These are phyloP conservation scores for Arxiozyma heterogenica DNA, from an alignment of 1,139 yeast species.

Conservation along the genomic window DNA sequence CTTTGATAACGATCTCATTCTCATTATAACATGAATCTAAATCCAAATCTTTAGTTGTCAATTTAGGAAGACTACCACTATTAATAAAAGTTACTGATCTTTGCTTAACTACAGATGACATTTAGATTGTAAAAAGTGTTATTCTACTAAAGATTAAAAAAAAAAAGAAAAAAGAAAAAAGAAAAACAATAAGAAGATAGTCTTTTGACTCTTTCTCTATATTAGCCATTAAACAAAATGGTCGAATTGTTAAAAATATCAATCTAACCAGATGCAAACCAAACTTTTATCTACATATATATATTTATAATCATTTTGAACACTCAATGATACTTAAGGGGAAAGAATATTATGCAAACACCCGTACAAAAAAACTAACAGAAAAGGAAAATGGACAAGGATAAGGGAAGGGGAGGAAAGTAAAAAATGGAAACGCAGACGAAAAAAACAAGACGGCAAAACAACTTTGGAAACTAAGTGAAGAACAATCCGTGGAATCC, in stretches of 20 bases:
- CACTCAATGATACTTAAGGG: too few relatives aligned
- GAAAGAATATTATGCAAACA: not conserved
- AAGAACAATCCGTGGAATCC: too few relatives aligned
- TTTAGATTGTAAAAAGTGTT: not conserved
- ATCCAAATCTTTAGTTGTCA: conserved; percentile 15
- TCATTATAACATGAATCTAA: conserved; percentile 18
- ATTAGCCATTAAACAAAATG: not conserved
- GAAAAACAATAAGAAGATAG: too few relatives aligned
- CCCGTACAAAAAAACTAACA: not conserved
- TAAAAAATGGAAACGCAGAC: too few relatives aligned
- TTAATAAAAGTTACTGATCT: conserved; percentile 11
- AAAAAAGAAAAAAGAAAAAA: too few relatives aligned
- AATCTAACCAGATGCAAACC: not conserved
- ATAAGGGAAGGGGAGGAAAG: too few relatives aligned
- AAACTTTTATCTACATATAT: not conserved
- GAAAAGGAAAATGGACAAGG: too few relatives aligned
- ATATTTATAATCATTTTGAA: too few relatives aligned
- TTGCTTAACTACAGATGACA: conserved; percentile 5
- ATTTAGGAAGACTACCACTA: conserved; percentile 6
- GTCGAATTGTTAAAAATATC: too few relatives aligned
- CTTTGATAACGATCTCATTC: conserved; percentile 22
- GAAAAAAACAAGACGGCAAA: too few relatives aligned
- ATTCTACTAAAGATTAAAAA: too few relatives aligned
- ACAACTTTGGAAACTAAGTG: too few relatives aligned
- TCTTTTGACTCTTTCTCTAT: not conserved